Conservation (phyloP, 129 eudicot genomes). For the Mikania micrantha region DNA sequence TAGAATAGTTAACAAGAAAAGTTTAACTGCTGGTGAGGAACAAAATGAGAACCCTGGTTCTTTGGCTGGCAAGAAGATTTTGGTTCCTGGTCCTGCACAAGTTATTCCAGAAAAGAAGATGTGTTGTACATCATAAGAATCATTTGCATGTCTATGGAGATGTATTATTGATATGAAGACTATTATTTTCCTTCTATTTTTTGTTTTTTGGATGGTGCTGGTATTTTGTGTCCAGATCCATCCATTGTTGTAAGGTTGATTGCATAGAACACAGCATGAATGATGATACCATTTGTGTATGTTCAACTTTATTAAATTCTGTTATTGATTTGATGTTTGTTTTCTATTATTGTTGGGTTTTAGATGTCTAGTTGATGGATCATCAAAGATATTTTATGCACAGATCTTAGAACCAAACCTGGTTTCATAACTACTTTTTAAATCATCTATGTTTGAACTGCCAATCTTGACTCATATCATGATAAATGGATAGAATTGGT, state of each 20-base stretch:
- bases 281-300: conserved; percentile 17
- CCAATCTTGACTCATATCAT: too few relatives aligned
- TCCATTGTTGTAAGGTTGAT: conserved; percentile 19
- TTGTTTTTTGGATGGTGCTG: conserved; percentile 14
- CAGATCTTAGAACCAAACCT: too few relatives aligned
- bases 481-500: too few relatives aligned
- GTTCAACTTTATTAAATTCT: conserved; percentile 2
- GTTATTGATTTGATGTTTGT: neutral
- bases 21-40: conserved; percentile 59
- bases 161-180: neutral
- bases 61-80: conserved; percentile 72
- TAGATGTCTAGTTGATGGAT: neutral
- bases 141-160: conserved; percentile 1
- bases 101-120: conserved; percentile 72
- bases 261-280: conserved; percentile 21
- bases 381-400: too few relatives aligned
- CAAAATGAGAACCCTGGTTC: conserved; percentile 59
- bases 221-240: conserved; percentile 24
- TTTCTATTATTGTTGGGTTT: neutral
- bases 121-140: conserved; percentile 52
- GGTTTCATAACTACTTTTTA: too few relatives aligned
- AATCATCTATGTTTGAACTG: too few relatives aligned
- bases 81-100: conserved; percentile 91
- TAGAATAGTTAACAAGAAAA: conserved; percentile 82
- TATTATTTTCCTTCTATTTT: neutral